Conservation (phyloP, 139 green algal genomes). For the Protoeuglena noctilucae region DNA sequence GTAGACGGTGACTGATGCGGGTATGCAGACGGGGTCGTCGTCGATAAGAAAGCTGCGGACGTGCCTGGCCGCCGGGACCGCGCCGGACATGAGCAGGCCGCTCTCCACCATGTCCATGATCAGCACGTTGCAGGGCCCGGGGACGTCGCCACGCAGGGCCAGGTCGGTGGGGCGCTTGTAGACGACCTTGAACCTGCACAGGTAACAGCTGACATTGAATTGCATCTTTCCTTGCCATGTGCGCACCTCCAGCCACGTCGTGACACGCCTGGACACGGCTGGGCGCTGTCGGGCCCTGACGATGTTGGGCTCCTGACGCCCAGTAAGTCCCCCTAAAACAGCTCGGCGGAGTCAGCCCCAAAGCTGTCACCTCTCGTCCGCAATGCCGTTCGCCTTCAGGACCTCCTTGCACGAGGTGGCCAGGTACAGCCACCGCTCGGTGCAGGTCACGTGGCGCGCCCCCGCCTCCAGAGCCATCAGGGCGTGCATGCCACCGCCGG, state of each 20-base stretch:
- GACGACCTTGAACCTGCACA: constrained; percentile 24
- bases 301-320: not conserved
- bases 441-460: constrained; percentile 49
- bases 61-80: constrained; percentile 38
- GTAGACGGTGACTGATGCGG: constrained; percentile 43
- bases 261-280: not conserved
- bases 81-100: constrained; percentile 33
- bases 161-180: constrained; percentile 59
- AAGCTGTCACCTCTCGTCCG: constrained; percentile 15
- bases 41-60: constrained; percentile 31
- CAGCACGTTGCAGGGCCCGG: constrained; percentile 42
- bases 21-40: constrained; percentile 34
- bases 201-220: constrained; percentile 11
- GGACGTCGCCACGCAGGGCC: constrained; percentile 33
- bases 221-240: not conserved
- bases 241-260: not conserved
- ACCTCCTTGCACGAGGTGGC: constrained; percentile 41
- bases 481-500: constrained; percentile 33
- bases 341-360: no score
- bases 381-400: constrained; percentile 27
- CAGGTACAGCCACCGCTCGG: constrained; percentile 64
- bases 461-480: constrained; percentile 46
- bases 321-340: no score
- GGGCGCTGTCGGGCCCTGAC: not conserved
- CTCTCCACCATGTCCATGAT: constrained; percentile 46